A percentile compares a stretch with the other conserved stretches of the same genome.
These are phyloP conservation scores for Leccinum subtestaceum DNA, from an alignment of 768 basidiomycete species.

Conservation along the genomic window DNA sequence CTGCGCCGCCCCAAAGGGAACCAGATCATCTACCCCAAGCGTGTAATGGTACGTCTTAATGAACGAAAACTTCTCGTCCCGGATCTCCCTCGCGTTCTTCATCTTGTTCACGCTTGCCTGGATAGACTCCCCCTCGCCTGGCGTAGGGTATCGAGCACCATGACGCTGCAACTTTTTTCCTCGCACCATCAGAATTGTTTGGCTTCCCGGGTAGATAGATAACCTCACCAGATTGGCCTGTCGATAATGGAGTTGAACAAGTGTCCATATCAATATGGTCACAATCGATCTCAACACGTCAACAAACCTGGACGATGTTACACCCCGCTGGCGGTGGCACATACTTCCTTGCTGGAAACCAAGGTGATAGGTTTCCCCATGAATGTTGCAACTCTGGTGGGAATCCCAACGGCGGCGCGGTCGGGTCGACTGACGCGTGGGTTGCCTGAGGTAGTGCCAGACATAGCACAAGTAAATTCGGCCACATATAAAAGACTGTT, in stretches of 20 bases:
- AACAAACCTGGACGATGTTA: not conserved
- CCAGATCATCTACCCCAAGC: slow-evolving; percentile 54
- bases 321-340: not conserved
- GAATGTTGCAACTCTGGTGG: not conserved
- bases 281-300: not conserved
- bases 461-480: not conserved
- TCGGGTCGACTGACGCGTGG: not conserved
- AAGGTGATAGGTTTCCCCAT: not conserved
- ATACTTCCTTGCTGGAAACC: not conserved
- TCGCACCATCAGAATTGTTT: not conserved
- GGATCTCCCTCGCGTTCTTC: slow-evolving; percentile 41
- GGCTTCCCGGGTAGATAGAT: not conserved
- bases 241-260: not conserved
- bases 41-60: slow-evolving; percentile 53
- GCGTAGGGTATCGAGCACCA: not conserved
- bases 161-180: not conserved
- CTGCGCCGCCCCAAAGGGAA: slow-evolving; percentile 67
- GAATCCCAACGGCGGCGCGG: not conserved
- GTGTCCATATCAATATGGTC: not conserved
- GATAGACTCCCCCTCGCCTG: slow-evolving; percentile 37
- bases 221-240: not conserved
- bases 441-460: not conserved
- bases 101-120: slow-evolving; percentile 51
- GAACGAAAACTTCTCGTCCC: slow-evolving; percentile 48
- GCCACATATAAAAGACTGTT: not conserved